Base-by-base conservation (phyloP, 2,329 filamentous ascomycete species). In the Penicillium sp. region DNA sequence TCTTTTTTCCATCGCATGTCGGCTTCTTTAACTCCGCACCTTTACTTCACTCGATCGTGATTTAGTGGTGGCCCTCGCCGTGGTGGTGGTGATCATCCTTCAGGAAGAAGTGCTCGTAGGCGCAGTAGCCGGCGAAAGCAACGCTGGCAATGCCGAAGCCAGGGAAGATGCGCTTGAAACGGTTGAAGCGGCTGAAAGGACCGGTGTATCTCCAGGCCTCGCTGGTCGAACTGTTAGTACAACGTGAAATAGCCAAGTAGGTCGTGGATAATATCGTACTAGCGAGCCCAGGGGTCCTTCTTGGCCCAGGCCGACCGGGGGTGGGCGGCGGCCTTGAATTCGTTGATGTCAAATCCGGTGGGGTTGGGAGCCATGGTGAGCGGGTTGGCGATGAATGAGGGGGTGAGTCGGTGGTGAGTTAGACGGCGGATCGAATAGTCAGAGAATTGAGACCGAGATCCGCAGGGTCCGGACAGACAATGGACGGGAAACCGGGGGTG, bases 201-300 rank as follows among this genome's bases (percentile, higher is more conserved):
- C 91, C 93, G 33, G 80, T 83, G 77, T 95, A 96, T 72, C 93
- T 81, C 93, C 93, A 98, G 67, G 87, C 80, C 77, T 98, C 93
- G 67, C 93, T 98, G 69, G 57, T 33, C 15, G n/a, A 24, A 29
- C 6, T 21, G 35, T 31, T 19, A 13, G 21, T 1, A 43, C 31
- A n/a, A 10, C 10, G 34, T 43, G 22, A 53, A n/a, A n/a, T n/a
- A n/a, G n/a, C n/a, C n/a, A n/a, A n/a, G n/a, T n/a, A n/a, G n/a
- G n/a, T n/a, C n/a, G n/a, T n/a, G n/a, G n/a, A n/a, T n/a, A n/a
- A n/a, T n/a, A n/a, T n/a, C 77, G 61, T 75, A 84, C 81, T 76
- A 69, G 75, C 80, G 71, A 63, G 72, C 75, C 81, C 81, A 84
- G 53, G 81, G 81, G 64, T 84, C 81, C 61, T 74, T 75, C 61